Percentiles rank a stretch among this genome's conserved stretches.
phyloP scores from a whole-genome alignment of 352 stramenopile genomes.

The Salisapilia sapeloensis region DNA sequence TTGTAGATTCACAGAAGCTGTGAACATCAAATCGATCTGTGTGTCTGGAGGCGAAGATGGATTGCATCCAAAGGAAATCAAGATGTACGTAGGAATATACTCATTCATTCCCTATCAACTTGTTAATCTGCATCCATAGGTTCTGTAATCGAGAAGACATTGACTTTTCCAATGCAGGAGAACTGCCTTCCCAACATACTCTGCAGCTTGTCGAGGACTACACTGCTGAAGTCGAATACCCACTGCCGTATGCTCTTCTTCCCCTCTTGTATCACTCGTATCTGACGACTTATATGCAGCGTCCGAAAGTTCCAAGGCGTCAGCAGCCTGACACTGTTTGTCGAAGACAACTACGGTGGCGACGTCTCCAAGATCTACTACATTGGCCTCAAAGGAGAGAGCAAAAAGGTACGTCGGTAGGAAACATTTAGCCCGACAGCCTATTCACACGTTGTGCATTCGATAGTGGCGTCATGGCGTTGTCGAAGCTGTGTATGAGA shows the following conservation, averaged over 20 bases:
- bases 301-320: constrained; percentile 78
- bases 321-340: constrained; percentile 62
- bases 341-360: constrained; percentile 55
- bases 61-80: constrained; percentile 63
- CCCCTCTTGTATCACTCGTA: constrained; percentile 1
- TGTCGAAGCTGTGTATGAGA: constrained; percentile 75
- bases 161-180: constrained; percentile 67
- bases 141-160: constrained; percentile 77
- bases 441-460: constrained; percentile 4
- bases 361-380: constrained; percentile 72
- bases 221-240: constrained; percentile 48
- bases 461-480: constrained; percentile 65
- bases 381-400: constrained; percentile 77
- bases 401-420: constrained; percentile 43
- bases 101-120: neutral
- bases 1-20: constrained; percentile 66
- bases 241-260: constrained; percentile 51
- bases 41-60: constrained; percentile 65
- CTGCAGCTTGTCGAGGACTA: constrained; percentile 63
- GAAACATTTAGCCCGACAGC: neutral
- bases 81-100: constrained; percentile 27
- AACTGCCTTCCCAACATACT: constrained; percentile 56
- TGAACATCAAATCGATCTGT: constrained; percentile 81
- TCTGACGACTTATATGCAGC: constrained; percentile 8
- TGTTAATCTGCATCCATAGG: constrained; percentile 5